phyloP scores from a whole-genome alignment of 208 protist genomes.

The Acanthamoeba triangularis region DNA sequence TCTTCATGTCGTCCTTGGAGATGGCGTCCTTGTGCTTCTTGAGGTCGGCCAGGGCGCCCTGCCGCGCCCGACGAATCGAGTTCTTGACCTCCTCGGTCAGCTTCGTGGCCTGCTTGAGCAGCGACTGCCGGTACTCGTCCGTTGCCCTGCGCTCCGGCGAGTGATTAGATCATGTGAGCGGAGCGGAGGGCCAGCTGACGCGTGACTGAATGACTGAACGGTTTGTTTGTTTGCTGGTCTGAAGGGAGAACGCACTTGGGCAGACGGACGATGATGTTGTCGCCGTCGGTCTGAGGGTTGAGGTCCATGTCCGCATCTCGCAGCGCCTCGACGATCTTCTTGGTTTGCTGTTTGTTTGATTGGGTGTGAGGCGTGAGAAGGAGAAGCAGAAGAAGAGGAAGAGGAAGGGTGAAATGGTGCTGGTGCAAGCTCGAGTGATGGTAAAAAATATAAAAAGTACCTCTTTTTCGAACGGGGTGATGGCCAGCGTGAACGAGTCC shows the following conservation, averaged over 20 bases:
- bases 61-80: constrained; percentile 27
- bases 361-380: not conserved
- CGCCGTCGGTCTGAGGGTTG: constrained; percentile 55
- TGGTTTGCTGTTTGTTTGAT: not conserved
- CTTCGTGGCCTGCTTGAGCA: constrained; percentile 64
- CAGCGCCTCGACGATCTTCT: constrained; percentile 36
- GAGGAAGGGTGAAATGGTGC: no score
- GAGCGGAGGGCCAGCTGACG: not conserved
- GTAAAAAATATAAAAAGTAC: not conserved
- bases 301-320: constrained; percentile 29
- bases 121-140: constrained; percentile 34
- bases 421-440: no score
- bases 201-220: not conserved
- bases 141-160: not conserved
- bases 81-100: constrained; percentile 20
- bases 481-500: constrained; percentile 48
- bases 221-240: not conserved
- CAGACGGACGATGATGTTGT: constrained; percentile 52
- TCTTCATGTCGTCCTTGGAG: constrained; percentile 73
- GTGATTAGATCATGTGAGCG: no score
- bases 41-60: constrained; percentile 23
- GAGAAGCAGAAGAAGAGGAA: not conserved
- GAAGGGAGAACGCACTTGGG: not conserved
- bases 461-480: constrained; percentile 47
- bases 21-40: constrained; percentile 71